Evolutionary conservation across 371 early-diverging fungal genomes (phyloP).

Genomic region (Saksenaea vasiformis): DNA sequence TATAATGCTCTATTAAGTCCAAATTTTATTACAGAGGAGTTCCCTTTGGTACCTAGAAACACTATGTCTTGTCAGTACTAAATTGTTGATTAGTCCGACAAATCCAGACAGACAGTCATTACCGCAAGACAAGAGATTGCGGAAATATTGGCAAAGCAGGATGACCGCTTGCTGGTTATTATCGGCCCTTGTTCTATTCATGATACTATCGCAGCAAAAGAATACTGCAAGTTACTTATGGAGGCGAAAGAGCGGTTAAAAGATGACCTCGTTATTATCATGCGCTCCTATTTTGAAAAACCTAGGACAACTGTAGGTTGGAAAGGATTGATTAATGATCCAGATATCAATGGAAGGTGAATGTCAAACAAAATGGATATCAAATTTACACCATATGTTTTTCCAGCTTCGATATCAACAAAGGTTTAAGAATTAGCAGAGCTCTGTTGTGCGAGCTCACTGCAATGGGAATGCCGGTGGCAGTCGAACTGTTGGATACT

Average conservation of each 20-base stretch:
- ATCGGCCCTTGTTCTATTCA: constrained; percentile 97
- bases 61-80: neutral
- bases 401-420: constrained; percentile 82
- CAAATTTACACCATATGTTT: neutral
- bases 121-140: constrained; percentile 62
- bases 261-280: constrained; percentile 78
- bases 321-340: constrained; percentile 95
- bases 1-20: constrained; percentile 46
- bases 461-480: constrained; percentile 84
- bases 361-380: neutral
- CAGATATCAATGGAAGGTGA: constrained; percentile 77
- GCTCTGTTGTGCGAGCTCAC: constrained; percentile 73
- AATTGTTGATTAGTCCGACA: constrained; percentile 23
- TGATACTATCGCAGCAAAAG: constrained; percentile 81
- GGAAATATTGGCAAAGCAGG: constrained; percentile 72
- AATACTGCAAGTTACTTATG: constrained; percentile 63
- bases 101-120: constrained; percentile 34
- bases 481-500: constrained; percentile 91
- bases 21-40: constrained; percentile 49
- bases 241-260: constrained; percentile 42
- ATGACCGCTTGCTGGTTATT: constrained; percentile 84
- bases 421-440: constrained; percentile 86
- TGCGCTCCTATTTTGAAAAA: constrained; percentile 96
- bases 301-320: constrained; percentile 94
- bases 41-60: constrained; percentile 48